Conservation (phyloP, 1,284 basidiomycete genomes). For the Omphalotus olearius region DNA sequence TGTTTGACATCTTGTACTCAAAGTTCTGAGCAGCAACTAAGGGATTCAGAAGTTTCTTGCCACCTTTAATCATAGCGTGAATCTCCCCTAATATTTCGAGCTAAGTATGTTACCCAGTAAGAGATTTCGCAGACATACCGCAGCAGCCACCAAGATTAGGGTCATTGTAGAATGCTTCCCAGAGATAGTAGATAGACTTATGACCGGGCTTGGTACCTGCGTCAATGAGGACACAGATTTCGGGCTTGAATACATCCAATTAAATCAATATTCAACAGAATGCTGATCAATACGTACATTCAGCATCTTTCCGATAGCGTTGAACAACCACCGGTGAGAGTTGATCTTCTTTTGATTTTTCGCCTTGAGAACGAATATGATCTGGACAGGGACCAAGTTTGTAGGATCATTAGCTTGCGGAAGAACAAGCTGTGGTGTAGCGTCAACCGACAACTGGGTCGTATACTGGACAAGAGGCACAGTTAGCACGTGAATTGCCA, state of each 20-base stretch:
- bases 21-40: slow-evolving; percentile 96
- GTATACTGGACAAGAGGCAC: slow-evolving; percentile 58
- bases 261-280: slow-evolving; percentile 2
- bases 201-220: slow-evolving; percentile 96
- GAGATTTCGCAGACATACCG: slow-evolving; percentile 24
- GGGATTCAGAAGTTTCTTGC: slow-evolving; percentile 90
- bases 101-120: background rate
- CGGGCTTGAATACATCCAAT: slow-evolving; percentile 51
- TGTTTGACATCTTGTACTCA: slow-evolving; percentile 98
- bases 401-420: slow-evolving; percentile 86
- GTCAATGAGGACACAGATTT: slow-evolving; percentile 88
- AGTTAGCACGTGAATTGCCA: slow-evolving; percentile 4
- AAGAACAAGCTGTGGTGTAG: slow-evolving; percentile 85
- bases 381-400: slow-evolving; percentile 93
- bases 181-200: slow-evolving; percentile 95
- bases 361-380: slow-evolving; percentile 93
- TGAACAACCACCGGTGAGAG: slow-evolving; percentile 97
- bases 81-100: slow-evolving; percentile 67
- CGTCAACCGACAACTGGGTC: slow-evolving; percentile 87
- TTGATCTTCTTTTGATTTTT: slow-evolving; percentile 99
- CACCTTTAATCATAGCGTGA: slow-evolving; percentile 91
- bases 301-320: slow-evolving; percentile 86
- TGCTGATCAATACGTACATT: slow-evolving; percentile 38
- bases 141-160: slow-evolving; percentile 46
- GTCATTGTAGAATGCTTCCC: slow-evolving; percentile 89